Base-by-base conservation (phyloP, 495 filamentous ascomycete species). In the Trichoderma erinaceum region DNA sequence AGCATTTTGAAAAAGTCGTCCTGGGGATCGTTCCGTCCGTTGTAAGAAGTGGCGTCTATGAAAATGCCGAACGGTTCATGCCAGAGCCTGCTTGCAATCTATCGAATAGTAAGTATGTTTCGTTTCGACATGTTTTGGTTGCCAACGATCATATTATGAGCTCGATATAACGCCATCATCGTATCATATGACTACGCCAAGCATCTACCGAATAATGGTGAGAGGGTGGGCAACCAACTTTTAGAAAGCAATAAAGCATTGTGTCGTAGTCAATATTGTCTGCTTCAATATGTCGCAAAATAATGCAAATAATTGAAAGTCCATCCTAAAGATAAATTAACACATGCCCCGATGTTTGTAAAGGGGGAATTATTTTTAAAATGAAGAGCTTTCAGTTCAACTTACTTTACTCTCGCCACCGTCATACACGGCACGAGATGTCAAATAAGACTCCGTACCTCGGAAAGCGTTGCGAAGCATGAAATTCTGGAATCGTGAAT, bases 401-500 rank as follows among this genome's bases (percentile, higher is more conserved):
- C 56, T 61, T 72, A 82, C 81, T 71, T 86, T 88, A 71, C 84
- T 88, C 74, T 89, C 86, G 56, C 87, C 87, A 41, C 87, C 87
- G 70, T 89, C 87, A 70, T 89, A 89, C 5, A 89, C 84, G 21
- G 86, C 86, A 10, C 86, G 81, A 52, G 82, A 81, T 16, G 83
- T 83, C n/a, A 85, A 70, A 64, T 84, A 83, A 64, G 82, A 86
- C 68, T 88, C 86, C 10, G 83, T 84, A 70, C 83, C 85, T 25
- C 85, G 79, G 66, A 85, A 86, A 41, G 86, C 86, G 69, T 89
- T 88, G 41, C 81, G 81, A 43, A 89, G 79, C 87, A 89, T 89
- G 69, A 89, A 89, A 70, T 89, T 81, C 71, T 89, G 87, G 72
- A 88, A 89, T 65, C 87, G 79, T 15, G 85, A 88, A 72, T 89